Conservation (phyloP, 1,284 basidiomycete genomes). For the Pascua guehoae region DNA sequence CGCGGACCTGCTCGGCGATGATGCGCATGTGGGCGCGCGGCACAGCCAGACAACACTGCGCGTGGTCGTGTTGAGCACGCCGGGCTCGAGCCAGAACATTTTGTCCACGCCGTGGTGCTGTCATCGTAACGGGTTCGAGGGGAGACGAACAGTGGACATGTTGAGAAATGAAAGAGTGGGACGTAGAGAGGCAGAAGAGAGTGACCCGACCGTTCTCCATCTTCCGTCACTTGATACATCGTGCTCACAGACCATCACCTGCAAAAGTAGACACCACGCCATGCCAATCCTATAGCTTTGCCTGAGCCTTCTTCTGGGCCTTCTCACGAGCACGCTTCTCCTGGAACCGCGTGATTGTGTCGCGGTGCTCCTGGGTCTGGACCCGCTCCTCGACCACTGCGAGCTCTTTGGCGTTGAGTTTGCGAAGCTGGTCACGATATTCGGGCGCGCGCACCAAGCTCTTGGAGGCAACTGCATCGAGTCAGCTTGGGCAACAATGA, state of each 20-base stretch:
- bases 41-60: conserved; percentile 92
- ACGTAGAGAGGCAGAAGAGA: too few species aligned
- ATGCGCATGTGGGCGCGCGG: conserved; percentile 81
- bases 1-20: conserved; percentile 60
- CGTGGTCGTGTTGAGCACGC: conserved; percentile 74
- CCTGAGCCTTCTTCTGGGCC: conserved; percentile 6
- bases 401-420: conserved; percentile 16
- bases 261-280: too few species aligned
- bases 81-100: conserved; percentile 97
- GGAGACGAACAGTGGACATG: too few species aligned
- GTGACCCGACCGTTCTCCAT: too few species aligned
- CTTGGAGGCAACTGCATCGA: conserved; percentile 11
- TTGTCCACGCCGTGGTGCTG: conserved; percentile 98
- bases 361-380: conserved; percentile 10
- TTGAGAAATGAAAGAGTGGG: too few species aligned
- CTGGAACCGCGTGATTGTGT: conserved; percentile 10
- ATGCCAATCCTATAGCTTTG: conserved; percentile 3
- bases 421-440: conserved; percentile 4
- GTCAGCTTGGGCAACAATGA: neutral
- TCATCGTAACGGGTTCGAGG: neutral
- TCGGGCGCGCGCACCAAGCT: conserved; percentile 6
- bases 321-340: conserved; percentile 8
- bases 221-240: too few species aligned
- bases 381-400: conserved; percentile 6
- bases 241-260: too few species aligned